These are phyloP conservation scores for Thraustotheca clavata DNA, from an alignment of 352 stramenopile species.

Conservation along the genomic window DNA sequence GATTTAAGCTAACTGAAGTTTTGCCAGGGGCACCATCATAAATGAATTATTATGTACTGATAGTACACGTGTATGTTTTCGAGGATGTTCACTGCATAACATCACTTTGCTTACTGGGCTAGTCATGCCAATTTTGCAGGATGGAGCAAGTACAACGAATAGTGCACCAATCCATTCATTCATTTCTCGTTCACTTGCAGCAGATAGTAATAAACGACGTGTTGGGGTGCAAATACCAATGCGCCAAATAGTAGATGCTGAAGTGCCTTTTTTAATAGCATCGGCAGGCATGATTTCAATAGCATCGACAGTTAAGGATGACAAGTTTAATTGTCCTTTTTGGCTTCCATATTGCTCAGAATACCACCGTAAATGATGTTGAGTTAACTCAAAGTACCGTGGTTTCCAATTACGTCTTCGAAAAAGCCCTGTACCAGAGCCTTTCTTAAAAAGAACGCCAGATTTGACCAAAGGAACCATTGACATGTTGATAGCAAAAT, in stretches of 20 bases:
- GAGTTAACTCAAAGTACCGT: constrained; percentile 68
- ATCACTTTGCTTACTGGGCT: background rate
- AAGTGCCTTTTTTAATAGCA: constrained; percentile 64
- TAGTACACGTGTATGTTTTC: background rate
- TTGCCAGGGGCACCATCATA: background rate
- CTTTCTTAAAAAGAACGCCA: constrained; percentile 79
- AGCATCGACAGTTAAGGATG: constrained; percentile 42
- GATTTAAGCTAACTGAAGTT: background rate
- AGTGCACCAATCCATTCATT: constrained; percentile 68
- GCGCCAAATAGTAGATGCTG: constrained; percentile 68
- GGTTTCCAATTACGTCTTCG: constrained; percentile 73
- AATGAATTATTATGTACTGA: background rate
- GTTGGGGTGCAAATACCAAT: constrained; percentile 57
- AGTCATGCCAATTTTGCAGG: background rate
- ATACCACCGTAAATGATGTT: constrained; percentile 52
- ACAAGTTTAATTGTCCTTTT: constrained; percentile 62
- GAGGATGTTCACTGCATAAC: background rate
- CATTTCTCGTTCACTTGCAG: constrained; percentile 77
- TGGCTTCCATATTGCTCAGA: constrained; percentile 69
- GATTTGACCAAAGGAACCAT: constrained; percentile 26
- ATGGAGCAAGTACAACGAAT: background rate
- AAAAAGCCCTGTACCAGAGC: constrained; percentile 43
- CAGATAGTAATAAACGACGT: constrained; percentile 53
- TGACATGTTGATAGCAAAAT: background rate
- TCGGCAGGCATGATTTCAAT: constrained; percentile 77